Evolutionary conservation across 148 eudicot genomes (phyloP).

Genomic region (Tetragonia tetragonoides): DNA sequence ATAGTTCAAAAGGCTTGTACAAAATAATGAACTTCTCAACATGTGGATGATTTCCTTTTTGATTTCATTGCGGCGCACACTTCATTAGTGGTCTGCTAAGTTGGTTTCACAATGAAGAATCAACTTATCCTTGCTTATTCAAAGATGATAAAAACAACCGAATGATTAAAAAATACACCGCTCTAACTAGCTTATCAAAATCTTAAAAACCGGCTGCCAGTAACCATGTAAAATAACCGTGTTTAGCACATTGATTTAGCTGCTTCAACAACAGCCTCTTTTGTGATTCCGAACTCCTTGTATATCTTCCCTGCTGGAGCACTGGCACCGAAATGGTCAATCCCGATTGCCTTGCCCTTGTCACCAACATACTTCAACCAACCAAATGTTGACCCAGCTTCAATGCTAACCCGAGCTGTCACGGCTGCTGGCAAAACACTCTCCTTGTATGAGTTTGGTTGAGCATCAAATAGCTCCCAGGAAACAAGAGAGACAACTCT

Average conservation of each 20-base stretch:
- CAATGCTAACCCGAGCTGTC: constrained; percentile 87
- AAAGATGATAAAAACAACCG: not conserved
- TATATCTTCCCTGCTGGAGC: constrained; percentile 91
- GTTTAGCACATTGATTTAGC: constrained; percentile 64
- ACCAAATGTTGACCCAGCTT: constrained; percentile 95
- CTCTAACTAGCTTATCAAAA: constrained; percentile 17
- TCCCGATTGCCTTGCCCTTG: constrained; percentile 86
- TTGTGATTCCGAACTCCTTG: constrained; percentile 91
- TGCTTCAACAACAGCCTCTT: constrained; percentile 83
- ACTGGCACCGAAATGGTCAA: constrained; percentile 89
- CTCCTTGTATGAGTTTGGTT: constrained; percentile 75
- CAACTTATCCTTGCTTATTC: constrained; percentile 23
- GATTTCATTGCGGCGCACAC: constrained; percentile 4
- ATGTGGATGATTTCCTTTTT: not conserved
- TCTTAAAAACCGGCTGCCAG: not conserved
- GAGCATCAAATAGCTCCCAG: constrained; percentile 90
- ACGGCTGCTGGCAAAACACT: constrained; percentile 78
- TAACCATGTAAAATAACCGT: not conserved
- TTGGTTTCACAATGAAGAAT: not conserved
- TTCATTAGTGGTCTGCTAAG: constrained; percentile 13
- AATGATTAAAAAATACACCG: constrained; percentile 6
- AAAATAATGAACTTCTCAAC: constrained; percentile 6
- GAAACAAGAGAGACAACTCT: constrained; percentile 88
- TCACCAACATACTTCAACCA: constrained; percentile 69
- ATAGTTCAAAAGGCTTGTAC: constrained; percentile 6